A percentile compares a stretch with the other conserved stretches of the same genome.
phyloP scores from a whole-genome alignment of 805 yeast genomes.

The Jamesozyma hellenica region DNA sequence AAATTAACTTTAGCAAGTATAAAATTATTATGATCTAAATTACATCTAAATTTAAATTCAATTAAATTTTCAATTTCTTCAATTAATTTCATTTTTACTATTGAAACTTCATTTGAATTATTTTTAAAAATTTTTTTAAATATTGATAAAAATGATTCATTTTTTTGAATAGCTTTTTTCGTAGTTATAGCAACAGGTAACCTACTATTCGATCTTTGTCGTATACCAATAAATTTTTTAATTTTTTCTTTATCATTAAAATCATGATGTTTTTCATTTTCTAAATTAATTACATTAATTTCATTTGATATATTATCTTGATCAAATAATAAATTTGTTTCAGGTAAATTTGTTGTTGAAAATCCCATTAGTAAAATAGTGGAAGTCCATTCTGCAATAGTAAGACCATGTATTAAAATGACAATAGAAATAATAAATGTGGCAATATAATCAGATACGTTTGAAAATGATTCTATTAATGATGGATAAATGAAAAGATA shows the following conservation, averaged over 20 bases:
- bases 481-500: conserved; percentile 23
- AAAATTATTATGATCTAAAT: conserved; percentile 34
- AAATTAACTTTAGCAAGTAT: conserved; percentile 55
- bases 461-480: conserved; percentile 12
- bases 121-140: neutral
- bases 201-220: conserved; percentile 10
- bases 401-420: conserved; percentile 25
- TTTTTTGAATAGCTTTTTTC: neutral
- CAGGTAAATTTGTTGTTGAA: conserved; percentile 23
- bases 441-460: conserved; percentile 23
- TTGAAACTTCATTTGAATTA: conserved; percentile 9
- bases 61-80: conserved; percentile 40
- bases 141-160: neutral
- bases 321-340: conserved; percentile 12
- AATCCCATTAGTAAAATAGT: conserved; percentile 28
- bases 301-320: neutral
- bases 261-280: neutral
- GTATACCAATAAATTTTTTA: neutral
- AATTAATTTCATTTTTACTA: conserved; percentile 33
- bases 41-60: conserved; percentile 41
- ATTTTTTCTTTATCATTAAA: neutral
- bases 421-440: conserved; percentile 21
- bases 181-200: conserved; percentile 11
- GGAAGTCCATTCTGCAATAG: conserved; percentile 29
- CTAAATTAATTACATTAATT: too few species aligned